Base-by-base conservation (phyloP, 192 early-diverging fungal species). In the Jimgerdemannia flammicorona region DNA sequence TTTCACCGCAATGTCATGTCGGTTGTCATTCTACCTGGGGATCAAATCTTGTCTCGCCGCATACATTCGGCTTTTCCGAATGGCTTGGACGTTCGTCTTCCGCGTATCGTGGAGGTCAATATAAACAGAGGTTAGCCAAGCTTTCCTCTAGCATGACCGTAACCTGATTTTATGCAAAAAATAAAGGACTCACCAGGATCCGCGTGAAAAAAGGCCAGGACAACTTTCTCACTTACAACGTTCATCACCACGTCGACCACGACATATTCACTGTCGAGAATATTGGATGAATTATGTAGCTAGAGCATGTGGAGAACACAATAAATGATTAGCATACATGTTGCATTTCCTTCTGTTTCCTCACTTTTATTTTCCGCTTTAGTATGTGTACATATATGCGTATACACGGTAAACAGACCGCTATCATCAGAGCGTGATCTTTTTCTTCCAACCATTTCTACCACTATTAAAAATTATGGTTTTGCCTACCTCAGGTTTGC, bases 221-320 rank as follows among this genome's bases (percentile, higher is more conserved):
- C 68, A 1, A 80, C 39, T 7, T 70, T 68, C 66, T 80, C 65
- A 7, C 74, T 76, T 18, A 73, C 79, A 67, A 76, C 65, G 68
- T 80, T 76, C 79, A 80, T 80, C n/a, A 80, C 66, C 39, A 76
- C 76, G 64, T 80, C 79, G 17, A 80, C 75, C 3, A 80, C 72
- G n/a, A 70, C 67, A 71, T 69, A 80, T 6, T 67, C 40, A 9
- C 40, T 41, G 67, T 68, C 40, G 29, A 19, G 19, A 10, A 41
- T 41, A 68, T 68, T 68, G 49, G 49, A 59, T 59, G 49, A 59
- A 59, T 59, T 59, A 59, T 59, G 6, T 59, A 59, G 49, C 49
- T 59, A 59, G 49, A 59, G 14, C 29, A 29, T 29, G 14, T 59
- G 14, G 49, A 59, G 14, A 59, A 59, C 2, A 59, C 14, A 59